A percentile compares a stretch with the other conserved stretches of the same genome.
Evolutionary conservation across 2,329 filamentous ascomycete genomes (phyloP).

Genomic region (Penicillium sp.): DNA sequence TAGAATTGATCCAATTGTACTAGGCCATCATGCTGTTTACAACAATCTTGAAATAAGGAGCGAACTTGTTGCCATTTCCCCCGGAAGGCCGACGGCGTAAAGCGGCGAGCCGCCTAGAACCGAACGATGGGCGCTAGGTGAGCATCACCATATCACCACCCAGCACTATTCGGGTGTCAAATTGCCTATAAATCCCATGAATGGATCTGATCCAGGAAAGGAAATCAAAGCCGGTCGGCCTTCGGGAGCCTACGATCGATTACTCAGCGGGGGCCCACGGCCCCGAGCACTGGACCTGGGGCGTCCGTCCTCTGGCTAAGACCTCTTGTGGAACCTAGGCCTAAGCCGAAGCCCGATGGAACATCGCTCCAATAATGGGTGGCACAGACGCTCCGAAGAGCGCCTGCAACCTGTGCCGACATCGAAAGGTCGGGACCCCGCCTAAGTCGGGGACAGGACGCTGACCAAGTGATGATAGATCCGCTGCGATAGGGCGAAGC

Average conservation of each 20-base stretch:
- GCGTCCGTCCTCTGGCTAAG: background rate
- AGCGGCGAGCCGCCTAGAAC: background rate
- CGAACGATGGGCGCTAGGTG: background rate
- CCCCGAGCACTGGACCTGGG: too few relatives aligned
- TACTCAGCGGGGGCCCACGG: background rate
- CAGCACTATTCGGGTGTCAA: background rate
- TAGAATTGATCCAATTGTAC: too few relatives aligned
- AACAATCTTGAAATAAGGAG: background rate
- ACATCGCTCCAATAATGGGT: slow-evolving; percentile 5
- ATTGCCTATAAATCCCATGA: background rate
- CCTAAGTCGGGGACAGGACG: background rate
- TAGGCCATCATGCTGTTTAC: background rate
- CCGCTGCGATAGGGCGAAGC: slow-evolving; percentile 30
- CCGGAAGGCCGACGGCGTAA: background rate
- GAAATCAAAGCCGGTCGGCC: background rate
- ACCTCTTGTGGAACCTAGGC: background rate
- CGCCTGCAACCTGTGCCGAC: slow-evolving; percentile 31
- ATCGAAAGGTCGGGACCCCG: slow-evolving; percentile 23
- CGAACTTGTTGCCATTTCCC: background rate
- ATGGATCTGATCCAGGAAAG: background rate
- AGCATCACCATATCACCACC: background rate
- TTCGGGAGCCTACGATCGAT: background rate
- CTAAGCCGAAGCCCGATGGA: background rate
- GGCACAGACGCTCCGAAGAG: slow-evolving; percentile 13
- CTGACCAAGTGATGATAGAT: slow-evolving; percentile 22